Evolutionary conservation across 2,329 filamentous ascomycete species (phyloP).

Genomic region (Arthroderma sp.): DNA sequence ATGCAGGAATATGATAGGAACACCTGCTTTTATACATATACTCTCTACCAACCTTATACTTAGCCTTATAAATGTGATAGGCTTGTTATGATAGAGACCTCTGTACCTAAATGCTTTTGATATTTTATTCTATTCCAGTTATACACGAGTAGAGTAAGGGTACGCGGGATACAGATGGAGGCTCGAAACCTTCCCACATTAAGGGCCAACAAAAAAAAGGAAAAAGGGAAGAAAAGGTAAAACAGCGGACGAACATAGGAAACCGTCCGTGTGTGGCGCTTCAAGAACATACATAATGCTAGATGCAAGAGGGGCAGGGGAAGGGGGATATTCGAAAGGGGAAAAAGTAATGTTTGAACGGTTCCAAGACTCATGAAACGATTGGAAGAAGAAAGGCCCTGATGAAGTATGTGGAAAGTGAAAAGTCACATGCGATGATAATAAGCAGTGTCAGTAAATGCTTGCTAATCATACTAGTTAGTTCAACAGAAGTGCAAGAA

Average conservation of each 20-base stretch:
- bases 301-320: background rate
- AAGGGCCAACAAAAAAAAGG: background rate
- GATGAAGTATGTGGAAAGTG: background rate
- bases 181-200: background rate
- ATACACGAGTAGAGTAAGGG: slow-evolving; percentile 4
- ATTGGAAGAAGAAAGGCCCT: background rate
- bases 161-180: background rate
- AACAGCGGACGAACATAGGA: background rate
- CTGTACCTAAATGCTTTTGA: background rate
- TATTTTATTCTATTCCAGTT: slow-evolving; percentile 4
- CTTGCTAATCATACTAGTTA: slow-evolving; percentile 1
- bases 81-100: too few relatives aligned
- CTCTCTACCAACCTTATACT: too few relatives aligned
- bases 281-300: background rate
- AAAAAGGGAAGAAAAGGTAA: background rate
- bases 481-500: background rate
- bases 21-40: background rate
- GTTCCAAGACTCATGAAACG: background rate
- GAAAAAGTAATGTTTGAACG: background rate
- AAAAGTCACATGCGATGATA: background rate
- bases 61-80: too few relatives aligned
- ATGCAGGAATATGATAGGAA: background rate
- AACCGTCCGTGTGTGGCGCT: background rate
- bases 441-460: background rate
- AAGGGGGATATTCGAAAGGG: background rate